Evolutionary conservation across 768 basidiomycete genomes (phyloP).

Genomic region (Asterophora parasitica): DNA sequence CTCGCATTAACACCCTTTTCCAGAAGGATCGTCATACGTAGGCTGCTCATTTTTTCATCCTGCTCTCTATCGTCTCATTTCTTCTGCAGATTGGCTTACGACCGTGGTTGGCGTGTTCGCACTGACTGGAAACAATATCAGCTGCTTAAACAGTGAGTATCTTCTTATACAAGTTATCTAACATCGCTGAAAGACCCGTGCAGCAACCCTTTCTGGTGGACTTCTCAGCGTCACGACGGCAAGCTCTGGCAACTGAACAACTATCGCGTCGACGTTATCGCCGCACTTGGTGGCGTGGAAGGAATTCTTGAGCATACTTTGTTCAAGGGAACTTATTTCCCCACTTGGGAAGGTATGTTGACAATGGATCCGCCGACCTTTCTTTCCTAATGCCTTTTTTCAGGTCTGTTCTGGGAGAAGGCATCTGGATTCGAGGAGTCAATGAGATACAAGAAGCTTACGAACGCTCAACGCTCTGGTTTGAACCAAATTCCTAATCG

Average conservation of each 20-base stretch:
- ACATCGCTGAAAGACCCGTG: slow-evolving; percentile 8
- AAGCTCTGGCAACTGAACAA: slow-evolving; percentile 98
- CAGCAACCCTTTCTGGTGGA: slow-evolving; percentile 99
- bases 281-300: slow-evolving; percentile 95
- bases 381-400: slow-evolving; percentile 3
- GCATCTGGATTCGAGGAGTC: slow-evolving; percentile 96
- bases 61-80: neutral
- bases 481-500: slow-evolving; percentile 97
- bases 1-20: slow-evolving; percentile 98
- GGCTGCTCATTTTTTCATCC: slow-evolving; percentile 16
- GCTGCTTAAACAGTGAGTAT: slow-evolving; percentile 75
- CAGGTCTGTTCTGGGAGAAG: slow-evolving; percentile 96
- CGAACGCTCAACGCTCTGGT: slow-evolving; percentile 98
- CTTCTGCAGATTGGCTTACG: slow-evolving; percentile 75
- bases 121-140: slow-evolving; percentile 99
- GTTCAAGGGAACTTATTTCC: slow-evolving; percentile 98
- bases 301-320: slow-evolving; percentile 95
- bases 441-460: slow-evolving; percentile 94
- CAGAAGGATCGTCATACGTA: slow-evolving; percentile 96
- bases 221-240: slow-evolving; percentile 92
- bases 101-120: slow-evolving; percentile 97
- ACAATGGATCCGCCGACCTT: neutral
- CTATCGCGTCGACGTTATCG: slow-evolving; percentile 97
- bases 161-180: neutral
- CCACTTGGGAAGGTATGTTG: slow-evolving; percentile 84